phyloP scores from a whole-genome alignment of 2,329 filamentous ascomycete genomes.

The Colletotrichum salicis region DNA sequence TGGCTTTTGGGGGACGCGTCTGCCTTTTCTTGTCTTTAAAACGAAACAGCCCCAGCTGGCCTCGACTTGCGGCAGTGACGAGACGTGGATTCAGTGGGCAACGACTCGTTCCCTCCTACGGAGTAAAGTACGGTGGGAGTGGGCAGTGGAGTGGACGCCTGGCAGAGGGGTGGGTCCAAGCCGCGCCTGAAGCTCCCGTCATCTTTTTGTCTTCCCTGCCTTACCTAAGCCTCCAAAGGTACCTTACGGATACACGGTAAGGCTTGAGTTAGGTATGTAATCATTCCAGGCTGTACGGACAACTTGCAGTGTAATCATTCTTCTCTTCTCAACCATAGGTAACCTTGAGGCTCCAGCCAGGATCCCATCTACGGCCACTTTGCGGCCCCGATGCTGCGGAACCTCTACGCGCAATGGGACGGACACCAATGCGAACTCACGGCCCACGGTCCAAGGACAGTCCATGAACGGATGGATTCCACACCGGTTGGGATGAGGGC shows the following conservation, averaged over 20 bases:
- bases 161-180: constrained; percentile 23
- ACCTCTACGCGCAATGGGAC: not conserved
- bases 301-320: too few relatives aligned
- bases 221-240: not conserved
- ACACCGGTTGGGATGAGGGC: not conserved
- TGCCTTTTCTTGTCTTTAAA: constrained; percentile 32
- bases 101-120: constrained; percentile 22
- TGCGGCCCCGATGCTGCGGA: constrained; percentile 4
- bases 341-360: not conserved
- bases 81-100: constrained; percentile 33
- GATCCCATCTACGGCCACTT: not conserved
- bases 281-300: not conserved
- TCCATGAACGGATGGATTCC: not conserved
- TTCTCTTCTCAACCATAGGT: too few relatives aligned
- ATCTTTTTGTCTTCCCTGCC: not conserved
- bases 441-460: not conserved
- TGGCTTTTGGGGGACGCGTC: constrained; percentile 29
- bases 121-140: constrained; percentile 5
- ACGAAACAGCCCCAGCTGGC: constrained; percentile 33
- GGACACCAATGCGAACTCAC: constrained; percentile 2
- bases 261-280: not conserved
- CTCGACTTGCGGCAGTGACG: constrained; percentile 35
- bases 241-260: too few relatives aligned
- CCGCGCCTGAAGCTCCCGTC: constrained; percentile 22
- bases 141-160: constrained; percentile 20